These are phyloP conservation scores for Tritrichomonas foetus DNA, from an alignment of 208 protist species.

Conservation along the genomic window DNA sequence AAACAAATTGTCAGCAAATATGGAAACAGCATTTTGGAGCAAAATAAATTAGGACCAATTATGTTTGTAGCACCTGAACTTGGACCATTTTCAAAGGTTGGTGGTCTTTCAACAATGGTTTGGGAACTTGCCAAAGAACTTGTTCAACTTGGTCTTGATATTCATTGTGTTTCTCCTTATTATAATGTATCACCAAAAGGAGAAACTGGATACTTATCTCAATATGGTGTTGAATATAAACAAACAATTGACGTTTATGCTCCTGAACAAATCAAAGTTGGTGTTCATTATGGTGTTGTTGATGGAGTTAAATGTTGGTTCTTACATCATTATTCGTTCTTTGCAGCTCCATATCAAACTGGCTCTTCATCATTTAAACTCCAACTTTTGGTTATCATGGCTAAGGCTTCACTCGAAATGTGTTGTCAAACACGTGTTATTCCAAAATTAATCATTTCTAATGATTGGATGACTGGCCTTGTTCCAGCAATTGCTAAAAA, in stretches of 20 bases:
- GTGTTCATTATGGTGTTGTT: slow-evolving; percentile 32
- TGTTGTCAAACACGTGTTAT: background rate
- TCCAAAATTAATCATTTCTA: background rate
- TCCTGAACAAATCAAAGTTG: background rate
- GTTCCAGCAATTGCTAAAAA: background rate
- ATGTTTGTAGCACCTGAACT: slow-evolving; percentile 28
- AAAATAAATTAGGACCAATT: background rate
- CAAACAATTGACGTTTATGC: slow-evolving; percentile 26
- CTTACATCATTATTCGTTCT: slow-evolving; percentile 38
- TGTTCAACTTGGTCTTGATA: background rate
- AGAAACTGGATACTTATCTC: background rate
- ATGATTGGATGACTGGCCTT: slow-evolving; percentile 25
- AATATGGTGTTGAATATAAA: background rate
- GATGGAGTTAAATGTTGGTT: slow-evolving; percentile 29
- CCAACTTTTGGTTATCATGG: background rate
- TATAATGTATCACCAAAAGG: background rate
- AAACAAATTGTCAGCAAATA: no score
- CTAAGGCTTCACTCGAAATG: background rate
- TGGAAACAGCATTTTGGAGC: background rate
- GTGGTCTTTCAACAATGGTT: slow-evolving; percentile 35
- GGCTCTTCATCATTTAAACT: background rate
- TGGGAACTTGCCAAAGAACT: slow-evolving; percentile 37
- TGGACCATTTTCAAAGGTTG: slow-evolving; percentile 16
- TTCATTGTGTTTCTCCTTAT: background rate
- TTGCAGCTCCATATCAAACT: background rate